phyloP scores from a whole-genome alignment of 768 basidiomycete genomes.

The Hortiboletus campestris region DNA sequence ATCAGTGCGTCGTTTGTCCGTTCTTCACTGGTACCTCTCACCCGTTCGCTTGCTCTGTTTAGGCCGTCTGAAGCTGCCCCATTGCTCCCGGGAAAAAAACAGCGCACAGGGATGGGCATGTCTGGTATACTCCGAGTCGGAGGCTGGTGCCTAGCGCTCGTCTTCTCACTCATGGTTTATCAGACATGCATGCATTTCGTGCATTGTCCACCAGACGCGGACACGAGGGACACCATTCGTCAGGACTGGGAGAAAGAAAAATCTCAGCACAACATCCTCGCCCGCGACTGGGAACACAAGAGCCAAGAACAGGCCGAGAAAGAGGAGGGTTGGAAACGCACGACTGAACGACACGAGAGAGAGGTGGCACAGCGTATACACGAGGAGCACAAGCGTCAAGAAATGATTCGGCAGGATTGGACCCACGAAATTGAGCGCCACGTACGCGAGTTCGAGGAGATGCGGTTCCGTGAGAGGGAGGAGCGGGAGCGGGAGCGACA shows the following conservation, averaged over 20 bases:
- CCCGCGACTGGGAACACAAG: slow-evolving; percentile 3
- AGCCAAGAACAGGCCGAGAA: background rate
- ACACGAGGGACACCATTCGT: slow-evolving; percentile 4
- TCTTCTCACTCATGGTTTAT: background rate
- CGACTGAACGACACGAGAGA: background rate
- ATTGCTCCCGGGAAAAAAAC: background rate
- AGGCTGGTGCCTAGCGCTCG: background rate
- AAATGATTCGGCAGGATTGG: too few species aligned
- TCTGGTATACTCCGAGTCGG: background rate
- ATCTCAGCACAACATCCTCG: background rate
- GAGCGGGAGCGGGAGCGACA: slow-evolving; percentile 2
- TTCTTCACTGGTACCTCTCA: background rate
- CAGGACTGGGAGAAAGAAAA: slow-evolving; percentile 4
- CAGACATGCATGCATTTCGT: background rate
- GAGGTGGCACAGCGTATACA: background rate
- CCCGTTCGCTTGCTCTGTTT: too few species aligned
- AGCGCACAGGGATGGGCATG: background rate
- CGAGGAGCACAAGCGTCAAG: slow-evolving; percentile 9
- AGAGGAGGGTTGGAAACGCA: slow-evolving; percentile 3
- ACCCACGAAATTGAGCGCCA: too few species aligned
- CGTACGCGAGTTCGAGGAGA: too few species aligned
- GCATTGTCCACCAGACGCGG: slow-evolving; percentile 6
- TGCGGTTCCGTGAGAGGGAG: too few species aligned
- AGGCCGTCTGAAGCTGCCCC: background rate
- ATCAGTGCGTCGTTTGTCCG: background rate